Evolutionary conservation across 176 grass and related monocot species (phyloP).

Genomic region (Zea luxurians): DNA sequence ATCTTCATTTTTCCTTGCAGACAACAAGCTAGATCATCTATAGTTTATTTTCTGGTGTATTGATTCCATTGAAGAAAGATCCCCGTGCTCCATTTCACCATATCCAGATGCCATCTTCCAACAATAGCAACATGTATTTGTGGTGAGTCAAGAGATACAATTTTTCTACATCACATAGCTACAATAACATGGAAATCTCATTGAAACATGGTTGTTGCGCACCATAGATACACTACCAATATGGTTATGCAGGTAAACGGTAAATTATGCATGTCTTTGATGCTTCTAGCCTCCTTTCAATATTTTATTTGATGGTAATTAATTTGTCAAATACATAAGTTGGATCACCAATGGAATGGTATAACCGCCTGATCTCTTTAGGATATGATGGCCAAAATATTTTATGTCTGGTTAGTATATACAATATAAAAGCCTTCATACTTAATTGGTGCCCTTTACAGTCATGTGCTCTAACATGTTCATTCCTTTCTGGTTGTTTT

Average conservation of each 20-base stretch:
- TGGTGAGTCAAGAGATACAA: too few species aligned
- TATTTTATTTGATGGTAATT: constrained; percentile 1
- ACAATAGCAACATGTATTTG: too few species aligned
- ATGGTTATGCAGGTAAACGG: constrained; percentile 58
- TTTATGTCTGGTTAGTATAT: constrained; percentile 58
- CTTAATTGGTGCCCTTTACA: background rate
- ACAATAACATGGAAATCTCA: too few species aligned
- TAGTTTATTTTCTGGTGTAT: too few species aligned
- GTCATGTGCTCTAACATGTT: background rate
- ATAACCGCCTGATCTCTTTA: constrained; percentile 52
- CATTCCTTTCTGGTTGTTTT: constrained; percentile 30
- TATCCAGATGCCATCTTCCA: too few species aligned
- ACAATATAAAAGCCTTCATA: background rate
- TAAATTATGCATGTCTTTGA: background rate
- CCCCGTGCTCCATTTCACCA: too few species aligned
- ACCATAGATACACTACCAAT: constrained; percentile 26
- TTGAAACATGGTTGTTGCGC: too few species aligned
- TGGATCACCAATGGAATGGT: constrained; percentile 68
- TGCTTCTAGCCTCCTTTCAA: background rate
- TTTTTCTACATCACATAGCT: too few species aligned
- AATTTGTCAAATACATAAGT: constrained; percentile 49
- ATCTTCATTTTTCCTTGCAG: too few species aligned
- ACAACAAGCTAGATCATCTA: too few species aligned
- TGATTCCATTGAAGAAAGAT: too few species aligned
- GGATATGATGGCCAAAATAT: constrained; percentile 72